These are phyloP conservation scores for Ploettnerulaceae sp. DNA, from an alignment of 2,329 filamentous ascomycete genomes.

Conservation along the genomic window DNA sequence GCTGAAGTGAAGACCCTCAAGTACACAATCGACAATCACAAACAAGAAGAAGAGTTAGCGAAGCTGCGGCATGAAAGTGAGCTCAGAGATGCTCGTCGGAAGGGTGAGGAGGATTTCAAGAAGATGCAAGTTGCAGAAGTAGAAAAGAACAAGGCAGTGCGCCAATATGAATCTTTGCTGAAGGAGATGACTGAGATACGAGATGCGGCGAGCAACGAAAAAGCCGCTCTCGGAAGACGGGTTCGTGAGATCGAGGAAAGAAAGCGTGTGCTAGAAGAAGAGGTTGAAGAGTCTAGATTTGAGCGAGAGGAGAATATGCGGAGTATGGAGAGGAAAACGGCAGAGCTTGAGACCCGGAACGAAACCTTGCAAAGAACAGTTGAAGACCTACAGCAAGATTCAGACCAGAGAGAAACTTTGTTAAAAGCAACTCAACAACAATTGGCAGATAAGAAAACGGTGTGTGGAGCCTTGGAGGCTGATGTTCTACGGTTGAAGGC, in stretches of 20 bases:
- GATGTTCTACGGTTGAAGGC: slow-evolving; percentile 81
- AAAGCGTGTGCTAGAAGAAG: slow-evolving; percentile 69
- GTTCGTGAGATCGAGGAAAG: slow-evolving; percentile 69
- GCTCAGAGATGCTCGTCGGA: slow-evolving; percentile 70
- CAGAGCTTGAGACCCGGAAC: slow-evolving; percentile 57
- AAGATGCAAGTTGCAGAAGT: slow-evolving; percentile 55
- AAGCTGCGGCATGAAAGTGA: slow-evolving; percentile 78
- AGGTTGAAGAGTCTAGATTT: slow-evolving; percentile 65
- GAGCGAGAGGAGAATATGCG: slow-evolving; percentile 67
- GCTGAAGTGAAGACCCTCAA: slow-evolving; percentile 83
- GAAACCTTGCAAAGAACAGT: slow-evolving; percentile 51
- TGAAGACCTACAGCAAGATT: slow-evolving; percentile 44
- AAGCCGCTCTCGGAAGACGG: slow-evolving; percentile 62
- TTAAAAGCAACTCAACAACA: slow-evolving; percentile 32
- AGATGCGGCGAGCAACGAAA: slow-evolving; percentile 48
- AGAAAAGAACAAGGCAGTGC: slow-evolving; percentile 45
- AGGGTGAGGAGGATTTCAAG: slow-evolving; percentile 82
- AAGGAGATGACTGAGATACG: slow-evolving; percentile 49
- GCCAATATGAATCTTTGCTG: slow-evolving; percentile 46
- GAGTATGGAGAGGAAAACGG: slow-evolving; percentile 53
- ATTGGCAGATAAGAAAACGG: slow-evolving; percentile 62
- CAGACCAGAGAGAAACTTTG: slow-evolving; percentile 33
- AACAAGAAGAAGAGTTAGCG: slow-evolving; percentile 80
- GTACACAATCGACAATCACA: slow-evolving; percentile 81
- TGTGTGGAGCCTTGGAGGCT: slow-evolving; percentile 72